Conservation (phyloP, 2,329 filamentous ascomycete species). For the Fusarium sp. region DNA sequence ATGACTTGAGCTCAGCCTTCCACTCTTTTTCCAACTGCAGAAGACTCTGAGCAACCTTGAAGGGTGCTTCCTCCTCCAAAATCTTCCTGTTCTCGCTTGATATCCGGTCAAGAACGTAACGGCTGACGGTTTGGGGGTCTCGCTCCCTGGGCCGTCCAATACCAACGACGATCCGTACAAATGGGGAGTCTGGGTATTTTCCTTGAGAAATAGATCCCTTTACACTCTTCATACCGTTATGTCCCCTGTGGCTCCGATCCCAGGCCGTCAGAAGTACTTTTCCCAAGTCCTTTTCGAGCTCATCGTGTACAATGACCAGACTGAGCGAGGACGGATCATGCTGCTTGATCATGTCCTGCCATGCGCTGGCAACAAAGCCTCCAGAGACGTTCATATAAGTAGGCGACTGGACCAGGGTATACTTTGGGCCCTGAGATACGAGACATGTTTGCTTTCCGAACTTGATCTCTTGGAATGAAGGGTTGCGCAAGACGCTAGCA, state of each 20-base stretch:
- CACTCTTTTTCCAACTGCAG: constrained; percentile 56
- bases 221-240: constrained; percentile 79
- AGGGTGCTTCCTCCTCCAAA: constrained; percentile 62
- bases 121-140: constrained; percentile 71
- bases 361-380: constrained; percentile 71
- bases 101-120: constrained; percentile 81
- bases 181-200: constrained; percentile 54
- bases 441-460: constrained; percentile 63
- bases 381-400: constrained; percentile 88
- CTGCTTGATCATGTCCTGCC: constrained; percentile 62
- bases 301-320: constrained; percentile 87
- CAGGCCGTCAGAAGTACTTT: constrained; percentile 71
- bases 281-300: constrained; percentile 78
- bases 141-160: constrained; percentile 84
- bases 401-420: constrained; percentile 77
- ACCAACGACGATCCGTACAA: constrained; percentile 77
- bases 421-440: constrained; percentile 59
- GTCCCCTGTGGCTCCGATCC: constrained; percentile 70
- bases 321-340: constrained; percentile 50
- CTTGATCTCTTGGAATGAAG: constrained; percentile 57
- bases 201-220: constrained; percentile 58
- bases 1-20: constrained; percentile 40
- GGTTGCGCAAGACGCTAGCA: constrained; percentile 55
- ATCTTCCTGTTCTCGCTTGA: constrained; percentile 58
- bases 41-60: constrained; percentile 61